Base-by-base conservation (phyloP, 2,329 filamentous ascomycete species). In the Lasiodiplodia gonubiensis region DNA sequence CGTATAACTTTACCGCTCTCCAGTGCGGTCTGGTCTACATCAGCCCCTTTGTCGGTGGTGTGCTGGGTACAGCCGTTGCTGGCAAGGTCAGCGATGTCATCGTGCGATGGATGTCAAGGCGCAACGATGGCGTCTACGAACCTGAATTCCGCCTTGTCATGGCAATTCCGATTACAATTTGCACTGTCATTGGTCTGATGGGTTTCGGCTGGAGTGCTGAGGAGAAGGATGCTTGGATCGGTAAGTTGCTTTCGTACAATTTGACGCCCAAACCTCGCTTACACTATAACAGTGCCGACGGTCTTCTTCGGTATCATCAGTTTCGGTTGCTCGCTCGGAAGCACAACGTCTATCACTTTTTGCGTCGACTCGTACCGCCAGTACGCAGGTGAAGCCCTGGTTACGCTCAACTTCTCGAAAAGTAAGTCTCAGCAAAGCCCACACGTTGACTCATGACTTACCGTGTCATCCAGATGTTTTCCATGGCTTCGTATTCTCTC, bases 131-230 rank as follows among this genome's bases (percentile, higher is more conserved):
- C 2, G 83, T 98, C 2, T 98, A 97, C 77, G 94, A 98, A 78
- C 94, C 94, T 0, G 94, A 98, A 78, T 98, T 96, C 75, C 88
- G 94, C 7, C 86, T 97, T 0, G 86, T 97, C 52, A 97, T 98
- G 94, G 92, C 89, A 0, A 80, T 90, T 3, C 94, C 94, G 0
- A 89, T 97, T 37, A 83, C 90, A 0, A 74, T 97, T 65, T 88
- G 89, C 3, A 97, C 94, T 0, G 88, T 89, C 1, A 88, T 94
- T 37, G 95, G 95, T 0, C 86, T 98, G 18, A 97, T 97, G 89
- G 94, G 93, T 2, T 98, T 95, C 74, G 94, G 94, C n/a, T 98
- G 94, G 95, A 93, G 91, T 11, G 92, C 91, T 0, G 79, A 92
- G 70, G 85, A 89, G 67, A 84, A 84, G 27, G 88, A 97, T 73